Evolutionary conservation across 371 early-diverging fungal species (phyloP), one percentile per base, ranked within the genome.

Genomic region (Mucor sp.): DNA sequence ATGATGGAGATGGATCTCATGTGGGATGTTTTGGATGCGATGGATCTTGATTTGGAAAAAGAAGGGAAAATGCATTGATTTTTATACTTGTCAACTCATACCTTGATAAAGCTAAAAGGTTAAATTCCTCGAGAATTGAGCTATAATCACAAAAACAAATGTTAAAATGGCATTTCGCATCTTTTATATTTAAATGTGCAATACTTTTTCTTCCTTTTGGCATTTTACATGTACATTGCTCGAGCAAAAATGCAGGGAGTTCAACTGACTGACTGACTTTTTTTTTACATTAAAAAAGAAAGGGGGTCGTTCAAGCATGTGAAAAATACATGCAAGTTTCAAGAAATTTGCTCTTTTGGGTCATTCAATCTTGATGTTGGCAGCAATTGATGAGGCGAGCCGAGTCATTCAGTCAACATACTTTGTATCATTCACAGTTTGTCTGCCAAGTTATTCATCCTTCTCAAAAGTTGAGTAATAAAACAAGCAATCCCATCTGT

Each of bases 271-370:
- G 53, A 50, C 11, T 19, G 41, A 60, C 59, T 58, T 23, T 33
- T 58, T 23, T 33, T 41, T 35, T 37, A 33, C 19, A 6, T 32
- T 32, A 19, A 43, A 41, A 30, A 27, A 30, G 7, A n/a, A 43
- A 28, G 11, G 28, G 43, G 47, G 27, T 28, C 43, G 23, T 19
- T 14, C 25, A 43, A 27, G 32, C 61, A 60, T 60, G 61, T 60
- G 61, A 60, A 60, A 60, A 60, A 60, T 30, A 44, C 61, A 60
- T 58, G 12, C 25, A 14, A 25, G 1, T n/a, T 23, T 60, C 17
- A 17, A 27, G 23, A 41, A 41, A 25, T 27, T 37, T 41, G 14
- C 15, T 6, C 27, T n/a, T 37, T 37, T 37, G 37, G 37, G 37
- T 14, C 14, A 37, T 37, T 37, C 37, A 30, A 37, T 2, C 11